Base-by-base conservation (phyloP, 805 yeast species). In the Saturnispora silvae region DNA sequence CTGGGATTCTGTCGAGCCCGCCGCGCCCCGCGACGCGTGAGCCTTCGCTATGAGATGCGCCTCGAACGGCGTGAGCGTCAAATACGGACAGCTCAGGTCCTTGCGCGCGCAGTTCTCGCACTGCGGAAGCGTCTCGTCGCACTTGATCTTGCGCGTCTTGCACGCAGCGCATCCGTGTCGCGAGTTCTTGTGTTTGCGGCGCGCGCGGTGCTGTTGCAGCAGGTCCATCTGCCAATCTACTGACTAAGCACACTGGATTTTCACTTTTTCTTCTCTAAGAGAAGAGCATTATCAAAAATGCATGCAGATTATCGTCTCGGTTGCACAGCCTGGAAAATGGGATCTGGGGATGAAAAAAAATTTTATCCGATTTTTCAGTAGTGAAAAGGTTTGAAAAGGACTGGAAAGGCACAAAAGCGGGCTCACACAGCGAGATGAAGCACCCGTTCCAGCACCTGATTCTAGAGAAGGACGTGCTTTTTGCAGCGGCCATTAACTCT, bases 381-480 rank as follows among this genome's bases (percentile, higher is more conserved):
- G n/a, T n/a, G n/a, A n/a, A n/a, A n/a, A n/a, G n/a, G n/a, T n/a
- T n/a, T n/a, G n/a, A n/a, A n/a, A n/a, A n/a, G n/a, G n/a, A n/a
- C n/a, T n/a, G n/a, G n/a, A n/a, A n/a, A n/a, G n/a, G n/a, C n/a
- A n/a, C n/a, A n/a, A n/a, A n/a, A n/a, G n/a, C n/a, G n/a, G n/a
- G n/a, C n/a, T n/a, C n/a, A n/a, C n/a, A n/a, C n/a, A n/a, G n/a
- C 22, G 23, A 7, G 16, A 55, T 78, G 75, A 76, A 76, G 48
- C 87, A 82, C 50, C 92, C 92, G 14, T 72, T 75, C 51, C 89
- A 81, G 51, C 63, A 72, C 26, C 53, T 76, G 2, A 49, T 67
- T 3, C 46, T 70, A n/a, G 68, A 63, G 46, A 49, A 50, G 4
- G 53, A 59, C 14, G 77, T 77, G 1, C 53, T 82, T 13, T 78